A percentile compares a stretch with the other conserved stretches of the same genome.
Evolutionary conservation across 2,329 filamentous ascomycete genomes (phyloP).

Genomic region (Claviceps sp.): DNA sequence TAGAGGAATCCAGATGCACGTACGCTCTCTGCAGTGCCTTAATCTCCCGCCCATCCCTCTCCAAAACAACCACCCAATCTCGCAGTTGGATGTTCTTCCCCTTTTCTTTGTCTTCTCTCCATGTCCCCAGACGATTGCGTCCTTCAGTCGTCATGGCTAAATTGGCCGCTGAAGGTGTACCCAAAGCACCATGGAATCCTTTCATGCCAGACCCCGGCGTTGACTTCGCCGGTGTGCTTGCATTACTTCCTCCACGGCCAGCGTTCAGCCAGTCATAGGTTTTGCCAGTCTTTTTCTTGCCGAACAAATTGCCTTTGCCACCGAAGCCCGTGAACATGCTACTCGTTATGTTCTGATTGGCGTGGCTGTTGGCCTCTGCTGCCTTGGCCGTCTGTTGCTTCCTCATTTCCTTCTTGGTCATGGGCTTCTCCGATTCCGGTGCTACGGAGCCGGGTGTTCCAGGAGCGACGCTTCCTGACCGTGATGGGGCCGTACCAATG

Average conservation of each 20-base stretch:
- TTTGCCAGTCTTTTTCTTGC: constrained; percentile 49
- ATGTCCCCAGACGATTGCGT: constrained; percentile 54
- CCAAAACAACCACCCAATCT: constrained; percentile 68
- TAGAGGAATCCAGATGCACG: constrained; percentile 35
- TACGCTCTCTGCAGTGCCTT: constrained; percentile 49
- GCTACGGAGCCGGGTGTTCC: constrained; percentile 50
- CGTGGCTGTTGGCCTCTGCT: constrained; percentile 65
- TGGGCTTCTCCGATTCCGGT: constrained; percentile 51
- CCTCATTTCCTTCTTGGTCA: constrained; percentile 76
- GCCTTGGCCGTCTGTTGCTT: constrained; percentile 65
- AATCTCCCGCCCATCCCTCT: constrained; percentile 59
- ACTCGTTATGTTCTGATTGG: constrained; percentile 72
- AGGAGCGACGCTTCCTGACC: constrained; percentile 43
- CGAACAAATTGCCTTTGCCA: constrained; percentile 40
- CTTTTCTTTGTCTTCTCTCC: constrained; percentile 65
- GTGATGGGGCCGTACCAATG: constrained; percentile 31
- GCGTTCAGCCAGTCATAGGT: constrained; percentile 65
- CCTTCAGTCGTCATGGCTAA: constrained; percentile 41
- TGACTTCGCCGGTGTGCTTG: constrained; percentile 34
- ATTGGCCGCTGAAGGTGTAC: constrained; percentile 17
- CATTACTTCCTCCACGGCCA: constrained; percentile 35
- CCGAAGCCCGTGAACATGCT: constrained; percentile 57
- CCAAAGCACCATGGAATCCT: constrained; percentile 18
- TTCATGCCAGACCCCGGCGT: constrained; percentile 18
- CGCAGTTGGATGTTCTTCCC: constrained; percentile 71